Evolutionary conservation across 1,284 basidiomycete species (phyloP).

Genomic region (Fomitopsis schrenkii): DNA sequence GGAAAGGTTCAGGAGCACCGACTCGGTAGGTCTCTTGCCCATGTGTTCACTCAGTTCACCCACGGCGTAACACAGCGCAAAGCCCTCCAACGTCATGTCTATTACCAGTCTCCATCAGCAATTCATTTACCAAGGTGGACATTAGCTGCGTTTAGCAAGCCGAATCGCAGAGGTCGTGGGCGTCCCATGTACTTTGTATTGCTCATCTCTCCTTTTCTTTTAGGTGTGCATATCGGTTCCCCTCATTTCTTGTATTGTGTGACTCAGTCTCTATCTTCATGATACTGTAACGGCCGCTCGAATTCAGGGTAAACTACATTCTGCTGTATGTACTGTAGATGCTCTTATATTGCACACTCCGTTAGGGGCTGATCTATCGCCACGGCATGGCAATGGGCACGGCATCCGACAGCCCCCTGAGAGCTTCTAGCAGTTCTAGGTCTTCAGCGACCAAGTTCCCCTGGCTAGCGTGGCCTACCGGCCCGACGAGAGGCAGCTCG

Average conservation of each 20-base stretch:
- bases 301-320: not conserved
- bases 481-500: constrained; percentile 15
- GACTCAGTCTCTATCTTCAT: not conserved
- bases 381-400: not conserved
- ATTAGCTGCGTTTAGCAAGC: not conserved
- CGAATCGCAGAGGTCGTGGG: not conserved
- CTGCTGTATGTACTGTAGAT: not conserved
- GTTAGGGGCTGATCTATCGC: not conserved
- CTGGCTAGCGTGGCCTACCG: not conserved
- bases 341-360: not conserved
- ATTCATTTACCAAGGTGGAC: not conserved
- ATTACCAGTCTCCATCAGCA: not conserved
- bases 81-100: not conserved
- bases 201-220: not conserved
- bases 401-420: constrained; percentile 5
- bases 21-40: not conserved
- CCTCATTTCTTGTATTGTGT: not conserved
- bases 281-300: not conserved
- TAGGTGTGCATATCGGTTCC: not conserved
- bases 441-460: constrained; percentile 7
- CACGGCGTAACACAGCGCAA: not conserved
- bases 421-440: constrained; percentile 11
- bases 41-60: not conserved
- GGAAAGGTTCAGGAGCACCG: not conserved
- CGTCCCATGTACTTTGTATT: not conserved